Evolutionary conservation across 768 basidiomycete genomes (phyloP).

Genomic region (Rhizopogon sp.): DNA sequence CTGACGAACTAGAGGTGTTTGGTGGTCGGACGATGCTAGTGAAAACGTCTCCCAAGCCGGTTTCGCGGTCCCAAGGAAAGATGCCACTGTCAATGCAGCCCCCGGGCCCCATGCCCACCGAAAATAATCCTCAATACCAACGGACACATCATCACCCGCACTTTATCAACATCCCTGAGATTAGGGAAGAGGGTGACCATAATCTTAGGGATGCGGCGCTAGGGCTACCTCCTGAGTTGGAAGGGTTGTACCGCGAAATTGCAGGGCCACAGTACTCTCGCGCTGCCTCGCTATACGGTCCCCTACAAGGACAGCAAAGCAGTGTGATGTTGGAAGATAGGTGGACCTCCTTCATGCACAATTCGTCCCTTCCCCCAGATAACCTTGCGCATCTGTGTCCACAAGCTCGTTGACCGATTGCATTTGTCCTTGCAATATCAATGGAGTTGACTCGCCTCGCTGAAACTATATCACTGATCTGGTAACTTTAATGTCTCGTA

Average conservation of each 20-base stretch:
- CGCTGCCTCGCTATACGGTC: not conserved
- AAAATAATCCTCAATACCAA: constrained; percentile 2
- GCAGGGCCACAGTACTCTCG: constrained; percentile 8
- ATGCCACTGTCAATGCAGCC: not conserved
- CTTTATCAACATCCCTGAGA: not conserved
- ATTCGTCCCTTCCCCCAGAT: constrained; percentile 6
- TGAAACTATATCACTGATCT: not conserved
- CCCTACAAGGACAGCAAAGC: constrained; percentile 9
- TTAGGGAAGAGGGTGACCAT: not conserved
- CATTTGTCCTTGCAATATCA: no score
- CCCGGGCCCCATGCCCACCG: not conserved
- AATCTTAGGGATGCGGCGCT: not conserved
- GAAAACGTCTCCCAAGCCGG: not conserved
- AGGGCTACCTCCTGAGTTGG: constrained; percentile 23
- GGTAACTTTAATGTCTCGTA: not conserved
- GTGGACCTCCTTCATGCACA: constrained; percentile 37
- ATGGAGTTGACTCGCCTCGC: not conserved
- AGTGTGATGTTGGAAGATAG: constrained; percentile 30
- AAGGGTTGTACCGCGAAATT: constrained; percentile 33
- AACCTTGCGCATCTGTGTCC: not conserved
- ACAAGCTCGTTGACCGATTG: not conserved
- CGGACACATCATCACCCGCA: not conserved
- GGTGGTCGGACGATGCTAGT: constrained; percentile 29
- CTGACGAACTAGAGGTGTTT: constrained; percentile 29
- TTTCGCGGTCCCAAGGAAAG: not conserved